phyloP scores from a whole-genome alignment of 2,329 filamentous ascomycete species.

The Colletotrichum liaoningense region DNA sequence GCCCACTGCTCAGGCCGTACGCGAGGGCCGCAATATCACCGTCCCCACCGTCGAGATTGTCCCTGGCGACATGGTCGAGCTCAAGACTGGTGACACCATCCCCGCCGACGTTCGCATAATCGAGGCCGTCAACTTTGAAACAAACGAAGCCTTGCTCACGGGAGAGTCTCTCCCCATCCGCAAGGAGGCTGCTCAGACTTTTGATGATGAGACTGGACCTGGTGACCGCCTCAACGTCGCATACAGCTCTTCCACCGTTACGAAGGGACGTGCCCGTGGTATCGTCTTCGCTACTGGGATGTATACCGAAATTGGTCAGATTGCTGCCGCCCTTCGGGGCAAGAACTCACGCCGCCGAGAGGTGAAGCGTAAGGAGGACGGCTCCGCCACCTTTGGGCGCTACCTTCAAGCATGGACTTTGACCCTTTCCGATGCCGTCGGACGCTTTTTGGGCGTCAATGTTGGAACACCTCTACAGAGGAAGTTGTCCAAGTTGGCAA shows the following conservation, averaged over 20 bases:
- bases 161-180: conserved; percentile 72
- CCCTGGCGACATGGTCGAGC: conserved; percentile 66
- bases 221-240: conserved; percentile 73
- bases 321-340: conserved; percentile 60
- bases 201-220: conserved; percentile 53
- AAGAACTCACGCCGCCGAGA: conserved; percentile 48
- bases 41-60: conserved; percentile 59
- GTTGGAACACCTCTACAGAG: conserved; percentile 76
- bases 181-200: conserved; percentile 60
- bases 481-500: conserved; percentile 76
- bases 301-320: conserved; percentile 71
- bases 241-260: conserved; percentile 72
- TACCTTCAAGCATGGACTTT: conserved; percentile 51
- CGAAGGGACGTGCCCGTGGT: conserved; percentile 69
- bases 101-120: conserved; percentile 69
- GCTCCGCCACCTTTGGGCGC: conserved; percentile 43
- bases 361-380: conserved; percentile 57
- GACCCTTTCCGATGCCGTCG: conserved; percentile 49
- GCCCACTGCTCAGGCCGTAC: conserved; percentile 56
- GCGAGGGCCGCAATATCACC: conserved; percentile 52
- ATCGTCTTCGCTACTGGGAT: conserved; percentile 72
- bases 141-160: conserved; percentile 74
- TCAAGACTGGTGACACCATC: conserved; percentile 69
- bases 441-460: conserved; percentile 60
- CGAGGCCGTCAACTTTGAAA: conserved; percentile 74